Percentiles rank a stretch among this genome's conserved stretches.
Evolutionary conservation across 1,284 basidiomycete genomes (phyloP).

Genomic region (Cerrena zonata): DNA sequence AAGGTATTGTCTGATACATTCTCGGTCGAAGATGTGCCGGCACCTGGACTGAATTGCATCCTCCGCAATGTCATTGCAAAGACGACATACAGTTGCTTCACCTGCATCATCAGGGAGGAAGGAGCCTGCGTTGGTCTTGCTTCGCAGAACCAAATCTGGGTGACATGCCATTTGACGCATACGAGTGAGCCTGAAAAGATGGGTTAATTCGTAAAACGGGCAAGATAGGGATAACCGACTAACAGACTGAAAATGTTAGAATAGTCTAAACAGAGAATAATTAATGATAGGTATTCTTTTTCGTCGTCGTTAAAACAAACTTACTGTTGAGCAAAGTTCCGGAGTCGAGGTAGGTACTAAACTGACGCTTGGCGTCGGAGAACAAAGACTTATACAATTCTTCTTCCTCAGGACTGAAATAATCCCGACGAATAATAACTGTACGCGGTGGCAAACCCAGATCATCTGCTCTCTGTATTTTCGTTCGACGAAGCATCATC

Average conservation of each 20-base stretch:
- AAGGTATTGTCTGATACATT: constrained; percentile 93
- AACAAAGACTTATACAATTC: constrained; percentile 92
- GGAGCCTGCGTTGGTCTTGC: constrained; percentile 66
- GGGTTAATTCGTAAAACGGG: too few relatives aligned
- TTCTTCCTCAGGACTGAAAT: constrained; percentile 95
- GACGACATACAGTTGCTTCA: constrained; percentile 79
- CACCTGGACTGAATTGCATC: constrained; percentile 94
- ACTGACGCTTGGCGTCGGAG: constrained; percentile 88
- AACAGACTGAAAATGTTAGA: constrained; percentile 89
- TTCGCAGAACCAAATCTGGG: constrained; percentile 90
- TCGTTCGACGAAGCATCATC: constrained; percentile 92
- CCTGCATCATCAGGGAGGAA: constrained; percentile 56
- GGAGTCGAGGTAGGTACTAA: constrained; percentile 83
- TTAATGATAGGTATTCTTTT: constrained; percentile 3
- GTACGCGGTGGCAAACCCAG: constrained; percentile 94
- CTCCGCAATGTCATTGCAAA: constrained; percentile 97
- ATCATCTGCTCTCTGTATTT: constrained; percentile 92
- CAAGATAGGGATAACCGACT: too few relatives aligned
- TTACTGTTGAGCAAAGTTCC: constrained; percentile 89
- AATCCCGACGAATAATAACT: constrained; percentile 84
- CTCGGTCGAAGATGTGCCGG: constrained; percentile 86
- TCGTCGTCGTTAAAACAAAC: constrained; percentile 26
- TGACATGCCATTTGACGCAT: constrained; percentile 97
- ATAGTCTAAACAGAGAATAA: constrained; percentile 56
- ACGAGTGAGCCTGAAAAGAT: constrained; percentile 59